phyloP scores from a whole-genome alignment of 345 rosid genomes.

The Euphorbia pulcherrima region DNA sequence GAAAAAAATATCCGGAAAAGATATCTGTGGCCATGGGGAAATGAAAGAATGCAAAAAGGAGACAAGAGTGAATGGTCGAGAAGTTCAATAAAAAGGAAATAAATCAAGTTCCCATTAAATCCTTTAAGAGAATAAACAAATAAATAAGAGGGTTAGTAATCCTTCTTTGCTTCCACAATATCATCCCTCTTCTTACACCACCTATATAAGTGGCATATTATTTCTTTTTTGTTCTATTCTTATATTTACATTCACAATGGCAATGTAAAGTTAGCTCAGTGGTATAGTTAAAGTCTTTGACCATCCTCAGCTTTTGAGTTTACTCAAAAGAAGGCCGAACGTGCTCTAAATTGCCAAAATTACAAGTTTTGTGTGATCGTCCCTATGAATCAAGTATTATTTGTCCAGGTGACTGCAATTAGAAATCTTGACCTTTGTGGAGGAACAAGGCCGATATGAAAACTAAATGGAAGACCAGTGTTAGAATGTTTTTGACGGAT shows the following conservation, averaged over 20 bases:
- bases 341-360: not conserved
- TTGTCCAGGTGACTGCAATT: not conserved
- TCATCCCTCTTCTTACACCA: slow-evolving; percentile 1
- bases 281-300: not conserved
- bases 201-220: not conserved
- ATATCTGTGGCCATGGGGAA: not conserved
- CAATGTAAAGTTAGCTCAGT: not conserved
- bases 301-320: not conserved
- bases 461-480: not conserved
- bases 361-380: no score
- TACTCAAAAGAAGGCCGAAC: not conserved
- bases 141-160: not conserved
- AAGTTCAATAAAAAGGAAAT: not conserved
- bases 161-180: not conserved
- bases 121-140: not conserved
- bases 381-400: not conserved
- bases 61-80: not conserved
- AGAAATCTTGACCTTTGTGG: not conserved
- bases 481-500: not conserved
- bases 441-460: not conserved
- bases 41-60: not conserved
- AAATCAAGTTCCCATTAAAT: not conserved
- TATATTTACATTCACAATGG: not conserved
- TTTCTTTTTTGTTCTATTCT: not conserved
- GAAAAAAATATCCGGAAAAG: not conserved